A percentile compares a stretch with the other conserved stretches of the same genome.
Evolutionary conservation across 2,329 filamentous ascomycete species (phyloP).

Genomic region (Aspergillus sp.): DNA sequence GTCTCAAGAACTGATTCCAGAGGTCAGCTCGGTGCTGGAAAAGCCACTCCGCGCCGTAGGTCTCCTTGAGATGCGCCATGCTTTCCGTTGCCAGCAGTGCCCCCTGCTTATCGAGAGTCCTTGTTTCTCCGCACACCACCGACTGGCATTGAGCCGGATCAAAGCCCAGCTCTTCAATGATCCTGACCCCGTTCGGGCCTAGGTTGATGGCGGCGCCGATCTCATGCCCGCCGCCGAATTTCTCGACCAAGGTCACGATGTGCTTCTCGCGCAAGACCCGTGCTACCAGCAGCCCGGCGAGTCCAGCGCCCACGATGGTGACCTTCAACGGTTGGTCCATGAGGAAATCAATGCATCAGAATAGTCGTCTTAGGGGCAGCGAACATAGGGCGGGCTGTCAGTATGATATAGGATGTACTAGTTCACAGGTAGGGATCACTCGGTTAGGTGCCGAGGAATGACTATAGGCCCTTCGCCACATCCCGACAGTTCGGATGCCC

Average conservation of each 20-base stretch:
- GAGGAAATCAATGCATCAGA: too few relatives aligned
- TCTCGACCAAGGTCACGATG: slow-evolving; percentile 11
- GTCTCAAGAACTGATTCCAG: slow-evolving; percentile 8
- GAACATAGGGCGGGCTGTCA: too few relatives aligned
- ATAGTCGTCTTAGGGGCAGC: too few relatives aligned
- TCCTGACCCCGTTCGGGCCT: slow-evolving; percentile 4
- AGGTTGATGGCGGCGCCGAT: slow-evolving; percentile 10
- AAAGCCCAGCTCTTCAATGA: slow-evolving; percentile 7
- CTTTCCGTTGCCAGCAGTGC: not conserved
- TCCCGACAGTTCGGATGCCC: too few relatives aligned
- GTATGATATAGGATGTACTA: too few relatives aligned
- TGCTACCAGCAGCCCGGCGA: slow-evolving; percentile 10
- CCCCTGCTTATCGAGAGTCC: not conserved
- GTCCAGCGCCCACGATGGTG: slow-evolving; percentile 13
- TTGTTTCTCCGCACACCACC: not conserved
- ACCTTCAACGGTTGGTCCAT: slow-evolving; percentile 2
- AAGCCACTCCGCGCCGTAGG: slow-evolving; percentile 6
- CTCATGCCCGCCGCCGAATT: not conserved
- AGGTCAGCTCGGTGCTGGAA: slow-evolving; percentile 10
- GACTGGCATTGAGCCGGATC: slow-evolving; percentile 1
- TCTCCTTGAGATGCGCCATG: not conserved
- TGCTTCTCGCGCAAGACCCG: slow-evolving; percentile 13
- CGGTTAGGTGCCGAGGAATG: too few relatives aligned
- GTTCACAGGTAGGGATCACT: too few relatives aligned
- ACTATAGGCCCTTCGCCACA: too few relatives aligned